Percentiles rank a stretch among this genome's conserved stretches.
Conservation (phyloP, 2,329 filamentous ascomycete species). For the Fusarium pseudograminearum region DNA sequence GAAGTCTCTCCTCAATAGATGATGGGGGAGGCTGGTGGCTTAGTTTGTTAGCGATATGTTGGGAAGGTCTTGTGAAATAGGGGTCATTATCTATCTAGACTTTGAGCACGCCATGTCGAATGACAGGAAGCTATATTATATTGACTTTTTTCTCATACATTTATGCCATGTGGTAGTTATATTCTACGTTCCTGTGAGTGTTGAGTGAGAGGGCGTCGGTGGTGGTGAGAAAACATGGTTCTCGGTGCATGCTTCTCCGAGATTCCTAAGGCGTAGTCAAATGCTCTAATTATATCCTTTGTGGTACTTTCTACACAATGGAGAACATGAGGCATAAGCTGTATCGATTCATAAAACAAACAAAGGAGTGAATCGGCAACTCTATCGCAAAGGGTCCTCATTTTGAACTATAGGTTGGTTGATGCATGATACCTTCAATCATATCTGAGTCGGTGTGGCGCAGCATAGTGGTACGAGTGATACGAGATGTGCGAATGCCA, state of each 20-base stretch:
- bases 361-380: neutral
- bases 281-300: neutral
- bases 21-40: neutral
- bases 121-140: neutral
- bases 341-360: neutral
- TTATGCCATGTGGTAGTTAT: neutral
- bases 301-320: neutral
- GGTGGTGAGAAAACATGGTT: neutral
- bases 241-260: neutral
- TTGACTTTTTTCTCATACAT: neutral
- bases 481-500: neutral
- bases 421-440: neutral
- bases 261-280: neutral
- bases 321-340: neutral
- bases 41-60: neutral
- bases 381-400: neutral
- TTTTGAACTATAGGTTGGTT: neutral
- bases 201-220: neutral
- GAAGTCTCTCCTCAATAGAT: conserved; percentile 12
- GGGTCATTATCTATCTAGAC: neutral
- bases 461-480: neutral
- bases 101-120: neutral
- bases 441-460: neutral
- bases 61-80: neutral
- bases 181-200: neutral